Base-by-base conservation (phyloP, 257 asterid genomes). In the Solanum appendiculatum region DNA sequence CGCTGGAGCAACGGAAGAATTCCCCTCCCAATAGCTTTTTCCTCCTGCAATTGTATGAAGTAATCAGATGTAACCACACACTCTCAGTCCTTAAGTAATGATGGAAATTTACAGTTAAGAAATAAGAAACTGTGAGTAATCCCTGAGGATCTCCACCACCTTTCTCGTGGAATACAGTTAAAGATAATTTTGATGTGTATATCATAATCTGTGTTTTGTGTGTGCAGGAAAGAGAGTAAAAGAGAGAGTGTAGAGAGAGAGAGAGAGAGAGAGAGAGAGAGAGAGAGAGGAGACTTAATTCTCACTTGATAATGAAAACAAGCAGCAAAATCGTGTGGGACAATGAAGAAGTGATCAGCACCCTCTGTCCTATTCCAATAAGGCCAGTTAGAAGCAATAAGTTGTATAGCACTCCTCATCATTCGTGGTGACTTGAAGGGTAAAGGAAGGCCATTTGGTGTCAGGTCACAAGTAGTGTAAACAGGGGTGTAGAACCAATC, bases 401-500 rank as follows among this genome's bases (percentile, higher is more conserved):
- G 94, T 88, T 94, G 98, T 87, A 96, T 93, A 39, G 98, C 99
- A 68, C 98, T 95, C 90, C 98, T 92, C 98, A 96, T 96, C 97
- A 96, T 93, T 23, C 98, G 95, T 16, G 98, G 99, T 15, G 99
- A 95, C 88, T 94, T 95, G 91, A 93, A 93, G 78, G 98, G 98
- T 63, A 95, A 90, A 21, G 99, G 99, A 86, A 95, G 96, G 74
- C 98, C 98, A 77, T 96, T 96, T 40, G 98, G 97, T 3, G 98
- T 95, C n/a, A 96, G 93, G 89, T 96, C 97, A 74, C 98, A 95
- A 82, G 98, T 95, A 16, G 95, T 77, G 82, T 96, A 95, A 39
- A 96, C 99, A 42, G 98, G 99, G 23, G 98, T 90, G 85, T 94
- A 96, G 85, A 96, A 96, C 98, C 98, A 96, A 88, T 95, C 99